A percentile compares a stretch with the other conserved stretches of the same genome.
Evolutionary conservation across 2,329 filamentous ascomycete genomes (phyloP).

Genomic region (Sporothrix sp.): DNA sequence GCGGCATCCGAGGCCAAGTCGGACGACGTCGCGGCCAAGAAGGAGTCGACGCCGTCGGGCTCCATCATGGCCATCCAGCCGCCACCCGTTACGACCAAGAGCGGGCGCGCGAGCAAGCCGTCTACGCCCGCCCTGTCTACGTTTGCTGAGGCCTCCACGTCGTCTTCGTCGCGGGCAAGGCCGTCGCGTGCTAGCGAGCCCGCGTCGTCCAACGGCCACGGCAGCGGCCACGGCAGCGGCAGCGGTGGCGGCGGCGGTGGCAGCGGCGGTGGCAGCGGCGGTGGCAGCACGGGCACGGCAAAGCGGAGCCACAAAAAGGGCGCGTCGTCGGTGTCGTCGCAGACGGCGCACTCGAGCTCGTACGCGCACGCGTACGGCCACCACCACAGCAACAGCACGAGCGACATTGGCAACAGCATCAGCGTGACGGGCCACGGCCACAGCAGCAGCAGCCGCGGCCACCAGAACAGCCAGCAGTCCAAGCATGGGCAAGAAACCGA

Average conservation of each 20-base stretch:
- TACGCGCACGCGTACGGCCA: no score
- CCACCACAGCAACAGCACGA: slow-evolving; percentile 9
- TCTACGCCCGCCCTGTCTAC: slow-evolving; percentile 52
- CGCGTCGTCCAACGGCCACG: neutral
- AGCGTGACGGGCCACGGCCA: slow-evolving; percentile 3
- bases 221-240: neutral
- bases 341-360: slow-evolving; percentile 18
- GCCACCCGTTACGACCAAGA: slow-evolving; percentile 47
- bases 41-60: slow-evolving; percentile 30
- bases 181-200: slow-evolving; percentile 39
- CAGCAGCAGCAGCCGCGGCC: slow-evolving; percentile 9
- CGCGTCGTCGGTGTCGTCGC: slow-evolving; percentile 28
- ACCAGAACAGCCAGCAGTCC: slow-evolving; percentile 18
- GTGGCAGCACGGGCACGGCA: slow-evolving; percentile 23
- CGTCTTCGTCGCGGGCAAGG: slow-evolving; percentile 34
- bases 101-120: slow-evolving; percentile 55
- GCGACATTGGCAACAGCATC: slow-evolving; percentile 6
- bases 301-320: slow-evolving; percentile 54
- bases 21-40: slow-evolving; percentile 38
- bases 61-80: slow-evolving; percentile 15
- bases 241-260: no score
- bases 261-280: slow-evolving; percentile 20
- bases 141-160: slow-evolving; percentile 49
- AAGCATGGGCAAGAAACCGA: slow-evolving; percentile 45
- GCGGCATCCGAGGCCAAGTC: slow-evolving; percentile 18